Evolutionary conservation across 805 yeast species (phyloP), one percentile per base, ranked within the genome.

Genomic region (Ogataea nitratoaversa): DNA sequence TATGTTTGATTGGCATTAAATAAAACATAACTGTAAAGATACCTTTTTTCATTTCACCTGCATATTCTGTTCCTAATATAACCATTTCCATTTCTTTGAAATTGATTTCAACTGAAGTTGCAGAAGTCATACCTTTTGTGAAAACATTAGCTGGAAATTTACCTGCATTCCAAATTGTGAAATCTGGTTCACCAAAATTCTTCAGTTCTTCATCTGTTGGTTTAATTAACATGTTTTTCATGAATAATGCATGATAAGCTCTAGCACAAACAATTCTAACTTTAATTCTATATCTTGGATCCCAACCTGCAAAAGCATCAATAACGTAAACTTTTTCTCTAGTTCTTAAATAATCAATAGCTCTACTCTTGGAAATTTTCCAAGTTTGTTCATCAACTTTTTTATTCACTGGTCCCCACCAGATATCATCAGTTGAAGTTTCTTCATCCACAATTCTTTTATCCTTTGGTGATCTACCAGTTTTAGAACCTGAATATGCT

Each of bases 381-480:
- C 98, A 91, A 18, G 96, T 89, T 63, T 82, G 81, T 68, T 88
- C 95, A 45, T 87, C 84, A 54, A 91, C 90, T 69, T 91, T 86
- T 70, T 85, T 88, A 73, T 91, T 91, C 53, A 91, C 99, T 2
- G 98, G 98, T 19, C 99, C 99, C 99, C 99, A 91, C 99, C 99
- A 91, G 55, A 91, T 79, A 59, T 90, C 72, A 43, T 86, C 76
- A 45, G 76, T 68, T 30, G 96, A 88, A 37, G 93, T 75, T 54
- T 78, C 84, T 72, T 93, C 98, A 57, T 90, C 97, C 48, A 91
- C 97, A 64, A 91, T 87, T 71, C 99, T 85, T 68, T 91, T 91
- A 71, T 91, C 99, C 72, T 85, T 86, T 63, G 99, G 99, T 27
- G 97, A 91, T 70, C 99, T 84, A 59, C 99, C 99, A 40, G 98